Percentiles rank a stretch among this genome's conserved stretches.
Conservation (phyloP, 352 stramenopile genomes). For the Pelagophyceae sp. region DNA sequence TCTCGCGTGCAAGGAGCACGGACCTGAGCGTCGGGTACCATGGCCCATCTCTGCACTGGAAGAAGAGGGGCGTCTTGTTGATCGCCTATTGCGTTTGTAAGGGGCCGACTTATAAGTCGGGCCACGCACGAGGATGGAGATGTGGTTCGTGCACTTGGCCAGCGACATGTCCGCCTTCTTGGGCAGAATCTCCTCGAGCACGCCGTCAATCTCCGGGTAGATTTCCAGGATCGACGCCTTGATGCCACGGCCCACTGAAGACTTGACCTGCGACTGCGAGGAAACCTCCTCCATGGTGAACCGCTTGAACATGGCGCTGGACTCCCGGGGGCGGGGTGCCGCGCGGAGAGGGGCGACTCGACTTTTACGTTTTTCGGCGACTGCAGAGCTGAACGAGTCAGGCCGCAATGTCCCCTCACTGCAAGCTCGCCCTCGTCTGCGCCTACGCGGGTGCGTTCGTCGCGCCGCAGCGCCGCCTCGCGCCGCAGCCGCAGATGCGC, state of each 20-base stretch:
- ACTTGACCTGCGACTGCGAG: conserved; percentile 26
- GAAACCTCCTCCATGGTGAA: conserved; percentile 20
- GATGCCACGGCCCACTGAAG: conserved; percentile 24
- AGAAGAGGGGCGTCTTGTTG: conserved; percentile 28
- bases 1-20: background rate
- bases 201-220: conserved; percentile 24
- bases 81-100: background rate
- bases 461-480: too few species aligned
- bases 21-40: conserved; percentile 28
- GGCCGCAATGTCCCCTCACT: too few species aligned
- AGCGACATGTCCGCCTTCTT: conserved; percentile 24
- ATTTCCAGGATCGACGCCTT: conserved; percentile 20
- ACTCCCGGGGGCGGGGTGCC: too few species aligned
- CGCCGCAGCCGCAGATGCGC: too few species aligned
- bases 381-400: too few species aligned
- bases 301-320: conserved; percentile 28
- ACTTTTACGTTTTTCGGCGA: too few species aligned
- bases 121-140: conserved; percentile 24
- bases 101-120: background rate
- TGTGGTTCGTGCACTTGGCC: conserved; percentile 28
- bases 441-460: too few species aligned
- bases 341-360: too few species aligned
- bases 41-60: conserved; percentile 29
- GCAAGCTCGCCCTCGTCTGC: too few species aligned
- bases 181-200: conserved; percentile 24